Conservation (phyloP, 176 grass and related monocot species). For the Oryza glaberrima region DNA sequence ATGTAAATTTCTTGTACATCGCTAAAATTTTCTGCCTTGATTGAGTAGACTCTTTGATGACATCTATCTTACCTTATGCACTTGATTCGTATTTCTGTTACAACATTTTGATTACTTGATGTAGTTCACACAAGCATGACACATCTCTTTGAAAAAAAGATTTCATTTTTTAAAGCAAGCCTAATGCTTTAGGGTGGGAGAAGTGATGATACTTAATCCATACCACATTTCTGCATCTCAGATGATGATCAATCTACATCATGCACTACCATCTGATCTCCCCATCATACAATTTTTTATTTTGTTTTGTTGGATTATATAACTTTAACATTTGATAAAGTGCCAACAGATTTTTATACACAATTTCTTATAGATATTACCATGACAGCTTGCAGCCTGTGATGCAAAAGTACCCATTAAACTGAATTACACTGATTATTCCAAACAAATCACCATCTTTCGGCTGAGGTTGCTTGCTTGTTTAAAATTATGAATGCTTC, state of each 20-base stretch:
- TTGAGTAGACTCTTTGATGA: no score
- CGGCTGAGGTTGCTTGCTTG: conserved; percentile 8
- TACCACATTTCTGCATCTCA: conserved; percentile 21
- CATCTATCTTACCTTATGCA: background rate
- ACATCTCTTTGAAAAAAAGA: no score
- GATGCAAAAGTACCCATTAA: conserved; percentile 14
- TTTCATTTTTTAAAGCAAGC: background rate
- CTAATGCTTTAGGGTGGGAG: background rate
- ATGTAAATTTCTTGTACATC: background rate
- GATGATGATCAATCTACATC: conserved; percentile 27
- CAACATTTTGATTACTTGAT: background rate
- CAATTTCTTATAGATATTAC: background rate
- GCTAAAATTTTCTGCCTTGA: background rate
- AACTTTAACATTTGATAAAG: background rate
- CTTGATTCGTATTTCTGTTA: background rate
- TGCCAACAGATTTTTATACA: background rate
- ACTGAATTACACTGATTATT: conserved; percentile 36
- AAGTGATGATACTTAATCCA: conserved; percentile 40
- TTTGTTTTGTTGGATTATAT: background rate
- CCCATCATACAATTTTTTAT: background rate
- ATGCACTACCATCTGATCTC: conserved; percentile 50
- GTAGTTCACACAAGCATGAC: background rate
- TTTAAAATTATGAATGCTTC: background rate
- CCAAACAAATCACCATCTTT: conserved; percentile 34
- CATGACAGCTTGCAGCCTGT: background rate